phyloP scores from a whole-genome alignment of 495 filamentous ascomycete genomes.

The Glonium stellatum region DNA sequence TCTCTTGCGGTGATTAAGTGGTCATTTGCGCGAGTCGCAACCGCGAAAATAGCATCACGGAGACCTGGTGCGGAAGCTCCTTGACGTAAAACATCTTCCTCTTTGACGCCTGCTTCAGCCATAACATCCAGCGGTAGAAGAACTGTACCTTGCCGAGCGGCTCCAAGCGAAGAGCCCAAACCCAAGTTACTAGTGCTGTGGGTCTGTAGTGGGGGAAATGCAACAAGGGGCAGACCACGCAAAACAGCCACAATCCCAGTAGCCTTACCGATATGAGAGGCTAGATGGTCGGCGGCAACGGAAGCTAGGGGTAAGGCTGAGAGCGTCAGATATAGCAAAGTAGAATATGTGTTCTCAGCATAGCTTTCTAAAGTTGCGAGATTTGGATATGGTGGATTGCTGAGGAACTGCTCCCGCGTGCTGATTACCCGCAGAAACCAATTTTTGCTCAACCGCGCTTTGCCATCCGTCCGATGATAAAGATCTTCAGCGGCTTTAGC shows the following conservation, averaged over 20 bases:
- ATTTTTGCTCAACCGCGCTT: constrained; percentile 59
- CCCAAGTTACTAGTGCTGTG: constrained; percentile 43
- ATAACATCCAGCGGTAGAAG: constrained; percentile 85
- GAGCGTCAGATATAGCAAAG: constrained; percentile 83
- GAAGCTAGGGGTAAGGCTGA: constrained; percentile 67
- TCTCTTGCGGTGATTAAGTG: constrained; percentile 89
- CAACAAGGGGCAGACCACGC: constrained; percentile 75
- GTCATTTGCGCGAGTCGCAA: constrained; percentile 89
- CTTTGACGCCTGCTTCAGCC: constrained; percentile 67
- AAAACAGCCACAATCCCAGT: constrained; percentile 78
- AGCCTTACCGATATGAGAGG: constrained; percentile 90
- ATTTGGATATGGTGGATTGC: constrained; percentile 70
- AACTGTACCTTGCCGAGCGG: constrained; percentile 55
- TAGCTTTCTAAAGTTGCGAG: constrained; percentile 74
- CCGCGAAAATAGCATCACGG: constrained; percentile 80
- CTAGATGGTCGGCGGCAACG: constrained; percentile 83
- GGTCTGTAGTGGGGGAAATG: constrained; percentile 61
- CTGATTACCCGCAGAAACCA: constrained; percentile 75
- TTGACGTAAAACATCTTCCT: constrained; percentile 81
- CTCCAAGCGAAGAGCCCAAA: constrained; percentile 24
- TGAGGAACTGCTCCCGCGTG: constrained; percentile 74
- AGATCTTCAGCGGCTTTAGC: constrained; percentile 61
- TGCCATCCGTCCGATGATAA: constrained; percentile 46
- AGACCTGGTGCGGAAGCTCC: constrained; percentile 70
- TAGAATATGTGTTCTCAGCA: constrained; percentile 89